Base-by-base conservation (phyloP, 345 rosid species). In the Litchi chinensis region DNA sequence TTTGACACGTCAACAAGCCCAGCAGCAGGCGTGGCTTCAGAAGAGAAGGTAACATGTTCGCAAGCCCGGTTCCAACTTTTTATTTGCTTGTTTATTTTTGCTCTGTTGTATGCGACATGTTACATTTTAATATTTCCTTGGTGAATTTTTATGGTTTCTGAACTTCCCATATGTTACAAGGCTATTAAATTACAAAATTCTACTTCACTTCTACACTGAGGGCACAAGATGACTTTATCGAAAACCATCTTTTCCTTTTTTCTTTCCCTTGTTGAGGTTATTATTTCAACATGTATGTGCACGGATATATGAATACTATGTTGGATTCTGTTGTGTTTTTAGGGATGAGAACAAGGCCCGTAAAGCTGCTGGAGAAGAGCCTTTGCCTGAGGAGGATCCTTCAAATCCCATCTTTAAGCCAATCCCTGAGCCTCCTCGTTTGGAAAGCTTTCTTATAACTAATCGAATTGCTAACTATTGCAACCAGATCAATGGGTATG, bases 11-110 rank as follows among this genome's bases (percentile, higher is more conserved):
- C 98, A 97, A 79, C 99, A 97, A 89, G 93, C 88, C 2, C 99
- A 97, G 78, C 99, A 97, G 79, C 99, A 97, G 86, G 86, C 97
- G 71, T 94, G 99, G 99, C 93, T 97, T 83, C 99, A 97, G 84
- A 97, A 97, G 83, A 89, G 99, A 86, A 97, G 97, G 99, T 93
- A 71, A 21, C 68, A 24, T 44, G 5, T 8, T 70, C 1, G 26
- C 24, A 52, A 59, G 64, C 26, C 26, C 26, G 5, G 26, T 59
- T 59, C 64, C 57, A 4, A 7, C 41, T 40, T 54, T 16, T 24
- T 76, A 5, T 46, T 46, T 6, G 6, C 52, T 46, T 46, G 52
- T 46, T 7, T 46, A 46, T 19, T 48, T 15, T 57, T 68, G 54
- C 26, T 41, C 18, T 68, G 7, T 1, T 75, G n/a, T 50, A 28